Conservation (phyloP, 495 filamentous ascomycete genomes). For the Aspergillus sclerotioniger region DNA sequence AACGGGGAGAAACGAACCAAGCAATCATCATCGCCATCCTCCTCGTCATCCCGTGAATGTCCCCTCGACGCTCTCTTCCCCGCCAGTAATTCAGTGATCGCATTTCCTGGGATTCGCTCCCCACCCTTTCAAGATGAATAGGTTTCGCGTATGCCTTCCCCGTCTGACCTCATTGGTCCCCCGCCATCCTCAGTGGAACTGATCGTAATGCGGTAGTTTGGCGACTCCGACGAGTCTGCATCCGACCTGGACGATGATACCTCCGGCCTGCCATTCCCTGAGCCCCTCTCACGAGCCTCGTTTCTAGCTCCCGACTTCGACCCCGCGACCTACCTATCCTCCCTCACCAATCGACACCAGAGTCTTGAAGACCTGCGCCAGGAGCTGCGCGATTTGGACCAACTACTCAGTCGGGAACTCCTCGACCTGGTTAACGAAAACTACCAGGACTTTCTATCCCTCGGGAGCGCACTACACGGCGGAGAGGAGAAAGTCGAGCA, state of each 20-base stretch:
- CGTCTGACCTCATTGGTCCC: background rate
- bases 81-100: background rate
- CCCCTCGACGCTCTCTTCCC: background rate
- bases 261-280: constrained; percentile 75
- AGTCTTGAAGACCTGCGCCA: constrained; percentile 90
- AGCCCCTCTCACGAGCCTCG: constrained; percentile 71
- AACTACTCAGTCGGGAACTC: constrained; percentile 75
- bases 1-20: no score
- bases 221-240: constrained; percentile 49
- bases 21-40: no score
- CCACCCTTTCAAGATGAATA: constrained; percentile 32
- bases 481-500: constrained; percentile 92
- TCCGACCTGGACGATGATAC: constrained; percentile 61
- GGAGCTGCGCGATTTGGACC: constrained; percentile 75
- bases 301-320: constrained; percentile 80
- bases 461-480: constrained; percentile 78
- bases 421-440: constrained; percentile 92
- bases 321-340: constrained; percentile 77
- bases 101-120: background rate
- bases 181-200: constrained; percentile 6
- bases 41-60: no score
- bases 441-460: constrained; percentile 81
- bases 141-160: constrained; percentile 38
- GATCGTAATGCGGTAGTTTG: constrained; percentile 38
- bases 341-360: constrained; percentile 82